These are phyloP conservation scores for Wilcoxina mikolae DNA, from an alignment of 495 filamentous ascomycete genomes.

Conservation along the genomic window DNA sequence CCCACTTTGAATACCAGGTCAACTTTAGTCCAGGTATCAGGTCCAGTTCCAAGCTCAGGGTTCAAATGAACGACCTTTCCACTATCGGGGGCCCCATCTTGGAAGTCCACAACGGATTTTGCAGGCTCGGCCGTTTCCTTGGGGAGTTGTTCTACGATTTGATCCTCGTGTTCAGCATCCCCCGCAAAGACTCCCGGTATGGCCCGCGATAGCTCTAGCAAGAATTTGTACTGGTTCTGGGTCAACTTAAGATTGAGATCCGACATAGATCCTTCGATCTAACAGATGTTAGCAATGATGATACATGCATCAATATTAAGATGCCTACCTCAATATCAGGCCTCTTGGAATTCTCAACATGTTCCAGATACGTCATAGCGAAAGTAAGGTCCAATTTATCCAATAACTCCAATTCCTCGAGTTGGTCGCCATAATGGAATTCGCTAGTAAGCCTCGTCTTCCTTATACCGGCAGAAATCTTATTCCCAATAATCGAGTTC, in stretches of 20 bases:
- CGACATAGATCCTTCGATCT: conserved; percentile 62
- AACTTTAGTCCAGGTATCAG: conserved; percentile 77
- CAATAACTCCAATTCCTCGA: conserved; percentile 86
- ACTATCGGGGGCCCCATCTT: conserved; percentile 29
- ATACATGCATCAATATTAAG: background rate
- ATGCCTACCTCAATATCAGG: conserved; percentile 58
- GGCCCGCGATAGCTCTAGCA: conserved; percentile 67
- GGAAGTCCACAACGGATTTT: conserved; percentile 25
- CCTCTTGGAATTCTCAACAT: conserved; percentile 57
- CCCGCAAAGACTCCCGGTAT: conserved; percentile 75
- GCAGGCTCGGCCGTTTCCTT: conserved; percentile 40
- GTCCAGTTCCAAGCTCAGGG: conserved; percentile 47
- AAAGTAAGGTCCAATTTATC: conserved; percentile 91
- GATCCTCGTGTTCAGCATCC: conserved; percentile 48
- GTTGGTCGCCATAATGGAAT: conserved; percentile 60
- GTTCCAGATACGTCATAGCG: conserved; percentile 77
- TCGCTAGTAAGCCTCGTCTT: conserved; percentile 81
- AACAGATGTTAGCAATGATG: conserved; percentile 32
- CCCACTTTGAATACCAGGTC: conserved; percentile 85
- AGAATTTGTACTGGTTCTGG: conserved; percentile 75
- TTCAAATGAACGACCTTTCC: conserved; percentile 38
- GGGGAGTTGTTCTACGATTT: conserved; percentile 50
- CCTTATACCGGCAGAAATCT: conserved; percentile 77
- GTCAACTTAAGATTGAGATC: conserved; percentile 81
- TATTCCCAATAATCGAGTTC: conserved; percentile 60